Percentiles rank a stretch among this genome's conserved stretches.
These are phyloP conservation scores for Naganishia liquefaciens DNA, from an alignment of 1,284 basidiomycete genomes.

Conservation along the genomic window DNA sequence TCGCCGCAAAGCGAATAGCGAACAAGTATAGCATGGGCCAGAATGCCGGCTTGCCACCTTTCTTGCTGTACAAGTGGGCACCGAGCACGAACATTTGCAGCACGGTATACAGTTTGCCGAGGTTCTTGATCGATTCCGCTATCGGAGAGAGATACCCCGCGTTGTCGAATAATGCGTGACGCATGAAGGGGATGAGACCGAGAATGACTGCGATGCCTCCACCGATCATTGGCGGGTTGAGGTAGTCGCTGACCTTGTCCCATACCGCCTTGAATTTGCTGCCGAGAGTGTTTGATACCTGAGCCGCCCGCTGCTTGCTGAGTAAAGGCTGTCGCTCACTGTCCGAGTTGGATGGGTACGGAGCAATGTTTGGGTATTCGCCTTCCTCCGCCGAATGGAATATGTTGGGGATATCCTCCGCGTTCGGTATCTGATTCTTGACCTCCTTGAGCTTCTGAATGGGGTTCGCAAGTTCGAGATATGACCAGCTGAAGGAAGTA, in stretches of 20 bases:
- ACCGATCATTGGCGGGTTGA: conserved; percentile 47
- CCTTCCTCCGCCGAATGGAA: conserved; percentile 22
- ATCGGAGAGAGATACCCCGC: conserved; percentile 39
- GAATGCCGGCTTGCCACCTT: conserved; percentile 35
- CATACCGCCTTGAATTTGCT: conserved; percentile 29
- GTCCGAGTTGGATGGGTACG: conserved; percentile 31
- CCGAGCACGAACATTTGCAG: conserved; percentile 49
- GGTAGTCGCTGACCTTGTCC: conserved; percentile 35
- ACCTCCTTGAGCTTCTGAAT: conserved; percentile 30
- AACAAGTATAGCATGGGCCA: conserved; percentile 44
- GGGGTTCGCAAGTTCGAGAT: conserved; percentile 37
- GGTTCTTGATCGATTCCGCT: conserved; percentile 36
- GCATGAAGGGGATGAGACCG: conserved; percentile 45
- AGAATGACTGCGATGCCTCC: conserved; percentile 44
- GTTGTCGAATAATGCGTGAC: conserved; percentile 42
- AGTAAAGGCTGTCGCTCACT: conserved; percentile 37
- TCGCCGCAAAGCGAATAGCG: conserved; percentile 45
- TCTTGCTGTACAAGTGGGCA: conserved; percentile 39
- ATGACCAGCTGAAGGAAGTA: conserved; percentile 34
- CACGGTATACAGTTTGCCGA: conserved; percentile 48
- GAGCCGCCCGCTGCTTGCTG: conserved; percentile 35
- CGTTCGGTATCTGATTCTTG: conserved; percentile 1
- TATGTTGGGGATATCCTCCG: conserved; percentile 17
- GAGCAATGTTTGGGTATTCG: conserved; percentile 36
- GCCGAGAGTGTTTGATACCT: conserved; percentile 28